A percentile compares a stretch with the other conserved stretches of the same genome.
These are phyloP conservation scores for Pestalotiopsis sp. DNA, from an alignment of 2,329 filamentous ascomycete genomes.

Conservation along the genomic window DNA sequence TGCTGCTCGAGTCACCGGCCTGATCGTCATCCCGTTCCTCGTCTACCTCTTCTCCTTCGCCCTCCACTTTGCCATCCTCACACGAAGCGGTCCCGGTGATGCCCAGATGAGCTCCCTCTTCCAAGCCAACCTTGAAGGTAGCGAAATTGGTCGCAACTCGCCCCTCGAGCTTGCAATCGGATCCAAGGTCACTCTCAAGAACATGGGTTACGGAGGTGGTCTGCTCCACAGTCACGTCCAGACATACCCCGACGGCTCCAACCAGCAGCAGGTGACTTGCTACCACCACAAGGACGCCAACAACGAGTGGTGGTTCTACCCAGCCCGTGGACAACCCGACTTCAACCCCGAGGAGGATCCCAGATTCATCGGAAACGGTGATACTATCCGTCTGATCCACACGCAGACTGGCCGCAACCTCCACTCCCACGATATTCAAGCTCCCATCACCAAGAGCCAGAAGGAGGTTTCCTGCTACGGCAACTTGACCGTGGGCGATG, in stretches of 20 bases:
- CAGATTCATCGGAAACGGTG: constrained; percentile 77
- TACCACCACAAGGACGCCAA: constrained; percentile 99
- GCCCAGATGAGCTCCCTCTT: constrained; percentile 99
- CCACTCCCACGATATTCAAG: constrained; percentile 89
- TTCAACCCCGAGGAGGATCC: constrained; percentile 73
- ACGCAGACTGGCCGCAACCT: constrained; percentile 95
- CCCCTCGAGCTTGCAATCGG: constrained; percentile 90
- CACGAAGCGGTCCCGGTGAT: constrained; percentile 92
- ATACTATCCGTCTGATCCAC: constrained; percentile 85
- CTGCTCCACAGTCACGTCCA: constrained; percentile 96
- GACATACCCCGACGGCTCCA: constrained; percentile 91
- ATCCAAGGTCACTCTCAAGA: constrained; percentile 91
- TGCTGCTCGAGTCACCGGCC: constrained; percentile 75
- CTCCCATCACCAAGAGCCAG: constrained; percentile 86
- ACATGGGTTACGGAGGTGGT: constrained; percentile 98
- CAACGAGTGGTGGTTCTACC: constrained; percentile 99
- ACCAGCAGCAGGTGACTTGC: constrained; percentile 96
- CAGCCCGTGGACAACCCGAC: constrained; percentile 76
- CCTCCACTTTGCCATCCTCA: constrained; percentile 89
- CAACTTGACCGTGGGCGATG: constrained; percentile 91
- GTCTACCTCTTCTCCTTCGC: constrained; percentile 98
- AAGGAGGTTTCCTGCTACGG: constrained; percentile 95
- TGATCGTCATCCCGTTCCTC: constrained; percentile 85
- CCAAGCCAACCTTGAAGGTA: constrained; percentile 93
- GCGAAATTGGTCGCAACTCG: constrained; percentile 91